These are phyloP conservation scores for Boletus subcaerulescens DNA, from an alignment of 768 basidiomycete genomes.

Conservation along the genomic window DNA sequence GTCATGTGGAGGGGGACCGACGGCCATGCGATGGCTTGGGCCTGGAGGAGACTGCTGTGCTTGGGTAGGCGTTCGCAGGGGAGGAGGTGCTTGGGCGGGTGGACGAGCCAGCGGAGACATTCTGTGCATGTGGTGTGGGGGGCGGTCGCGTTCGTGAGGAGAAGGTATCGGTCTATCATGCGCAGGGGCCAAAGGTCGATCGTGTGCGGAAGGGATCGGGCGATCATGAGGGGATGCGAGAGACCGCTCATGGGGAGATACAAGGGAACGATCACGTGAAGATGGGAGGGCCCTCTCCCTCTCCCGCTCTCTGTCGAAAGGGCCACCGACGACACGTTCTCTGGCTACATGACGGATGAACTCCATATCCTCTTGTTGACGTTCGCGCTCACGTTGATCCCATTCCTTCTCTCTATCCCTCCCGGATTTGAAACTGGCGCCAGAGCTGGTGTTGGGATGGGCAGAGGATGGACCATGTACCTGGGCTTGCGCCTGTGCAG, in stretches of 20 bases:
- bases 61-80: conserved; percentile 10
- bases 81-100: conserved; percentile 15
- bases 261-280: conserved; percentile 23
- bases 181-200: conserved; percentile 19
- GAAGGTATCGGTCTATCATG: conserved; percentile 23
- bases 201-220: conserved; percentile 16
- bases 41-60: conserved; percentile 26
- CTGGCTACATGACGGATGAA: conserved; percentile 23
- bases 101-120: conserved; percentile 25
- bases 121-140: conserved; percentile 20
- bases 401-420: conserved; percentile 30
- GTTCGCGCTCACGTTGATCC: conserved; percentile 29
- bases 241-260: conserved; percentile 24
- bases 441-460: conserved; percentile 23
- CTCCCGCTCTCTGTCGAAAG: conserved; percentile 29
- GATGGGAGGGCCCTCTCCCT: conserved; percentile 23
- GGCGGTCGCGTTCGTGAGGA: conserved; percentile 26
- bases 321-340: conserved; percentile 19
- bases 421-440: conserved; percentile 17
- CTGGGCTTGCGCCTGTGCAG: conserved; percentile 18
- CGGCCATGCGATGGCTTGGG: conserved; percentile 20
- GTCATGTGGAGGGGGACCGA: conserved; percentile 21
- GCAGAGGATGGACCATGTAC: conserved; percentile 12
- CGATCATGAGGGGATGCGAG: conserved; percentile 23
- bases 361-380: conserved; percentile 29